A percentile compares a stretch with the other conserved stretches of the same genome.
These are phyloP conservation scores for Thielaviopsis musarum DNA, from an alignment of 2,329 filamentous ascomycete species.

Conservation along the genomic window DNA sequence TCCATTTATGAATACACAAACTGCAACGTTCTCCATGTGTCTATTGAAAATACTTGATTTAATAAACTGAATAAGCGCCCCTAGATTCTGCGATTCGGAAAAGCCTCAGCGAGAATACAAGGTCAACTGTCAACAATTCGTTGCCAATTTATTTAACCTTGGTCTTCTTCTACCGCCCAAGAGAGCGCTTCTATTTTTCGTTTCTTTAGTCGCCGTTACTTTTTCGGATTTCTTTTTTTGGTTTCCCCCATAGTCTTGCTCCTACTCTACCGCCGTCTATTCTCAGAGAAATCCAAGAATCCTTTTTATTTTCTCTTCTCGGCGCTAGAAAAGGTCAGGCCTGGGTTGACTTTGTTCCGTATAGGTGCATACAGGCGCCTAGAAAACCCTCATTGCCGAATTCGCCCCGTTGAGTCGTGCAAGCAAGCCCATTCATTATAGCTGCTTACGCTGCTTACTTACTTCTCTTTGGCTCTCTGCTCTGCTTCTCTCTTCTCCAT, in stretches of 20 bases:
- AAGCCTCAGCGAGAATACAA: too few species aligned
- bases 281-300: neutral
- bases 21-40: too few species aligned
- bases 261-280: neutral
- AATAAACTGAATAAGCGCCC: too few species aligned
- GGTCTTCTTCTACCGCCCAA: too few species aligned
- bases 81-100: too few species aligned
- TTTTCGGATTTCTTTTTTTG: neutral
- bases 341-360: neutral
- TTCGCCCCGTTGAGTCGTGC: neutral
- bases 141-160: too few species aligned
- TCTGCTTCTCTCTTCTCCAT: neutral
- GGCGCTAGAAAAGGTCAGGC: too few species aligned
- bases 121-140: too few species aligned
- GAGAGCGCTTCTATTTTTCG: too few species aligned
- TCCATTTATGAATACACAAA: too few species aligned
- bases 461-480: neutral
- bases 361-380: neutral
- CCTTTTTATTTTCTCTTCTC: neutral
- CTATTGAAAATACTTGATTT: too few species aligned
- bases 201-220: neutral
- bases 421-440: neutral
- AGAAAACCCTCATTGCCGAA: neutral
- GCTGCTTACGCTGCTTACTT: neutral
- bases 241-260: neutral